phyloP scores from a whole-genome alignment of 2,329 filamentous ascomycete genomes.

The Claviceps spartinae region DNA sequence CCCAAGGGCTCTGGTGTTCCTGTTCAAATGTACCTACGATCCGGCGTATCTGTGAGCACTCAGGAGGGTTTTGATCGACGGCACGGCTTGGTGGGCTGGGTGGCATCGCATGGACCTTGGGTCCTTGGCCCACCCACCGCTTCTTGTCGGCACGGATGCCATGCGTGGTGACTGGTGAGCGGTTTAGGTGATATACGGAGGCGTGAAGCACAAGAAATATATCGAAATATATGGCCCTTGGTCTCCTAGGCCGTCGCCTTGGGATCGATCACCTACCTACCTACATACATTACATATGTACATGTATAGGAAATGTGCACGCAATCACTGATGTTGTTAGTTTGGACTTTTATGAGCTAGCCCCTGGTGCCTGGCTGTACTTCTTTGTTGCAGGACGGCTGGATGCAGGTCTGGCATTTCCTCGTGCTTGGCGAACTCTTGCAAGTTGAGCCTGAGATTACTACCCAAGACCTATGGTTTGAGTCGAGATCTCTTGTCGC shows the following conservation, averaged over 20 bases:
- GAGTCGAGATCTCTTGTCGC: background rate
- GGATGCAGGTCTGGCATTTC: conserved; percentile 3
- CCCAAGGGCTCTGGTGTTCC: background rate
- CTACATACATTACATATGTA: no score
- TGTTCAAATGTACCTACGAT: background rate
- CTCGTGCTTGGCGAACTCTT: background rate
- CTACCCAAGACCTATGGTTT: background rate
- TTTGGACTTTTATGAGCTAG: background rate
- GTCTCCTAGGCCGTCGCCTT: no score
- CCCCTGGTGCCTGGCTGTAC: background rate
- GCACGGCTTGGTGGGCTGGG: background rate
- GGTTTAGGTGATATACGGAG: no score
- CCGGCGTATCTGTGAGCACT: background rate
- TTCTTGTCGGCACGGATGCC: background rate
- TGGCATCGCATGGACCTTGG: background rate
- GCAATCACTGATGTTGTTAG: background rate
- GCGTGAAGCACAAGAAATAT: no score
- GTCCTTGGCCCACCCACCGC: background rate
- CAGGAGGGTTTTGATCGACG: no score
- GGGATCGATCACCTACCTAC: no score
- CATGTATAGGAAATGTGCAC: background rate
- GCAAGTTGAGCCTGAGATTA: background rate
- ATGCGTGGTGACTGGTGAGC: no score
- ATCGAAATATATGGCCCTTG: no score
- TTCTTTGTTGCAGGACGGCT: background rate